Evolutionary conservation across 2,329 filamentous ascomycete genomes (phyloP).

Genomic region (Saccharata proteae): DNA sequence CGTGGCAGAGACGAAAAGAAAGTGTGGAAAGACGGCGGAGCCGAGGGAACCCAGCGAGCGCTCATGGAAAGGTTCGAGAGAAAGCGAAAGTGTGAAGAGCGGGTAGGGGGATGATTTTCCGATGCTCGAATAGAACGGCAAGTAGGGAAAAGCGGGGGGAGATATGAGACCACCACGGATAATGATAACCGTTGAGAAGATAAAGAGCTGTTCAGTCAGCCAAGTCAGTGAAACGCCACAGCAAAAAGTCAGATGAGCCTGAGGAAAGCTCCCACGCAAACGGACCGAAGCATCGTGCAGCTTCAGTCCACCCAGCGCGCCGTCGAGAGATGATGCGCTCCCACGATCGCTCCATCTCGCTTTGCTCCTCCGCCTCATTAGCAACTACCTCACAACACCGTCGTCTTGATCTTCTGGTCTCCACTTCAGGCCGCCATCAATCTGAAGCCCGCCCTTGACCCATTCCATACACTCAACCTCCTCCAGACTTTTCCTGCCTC

Average conservation of each 20-base stretch:
- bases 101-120: background rate
- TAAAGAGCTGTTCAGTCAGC: background rate
- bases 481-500: slow-evolving; percentile 58
- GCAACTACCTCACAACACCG: slow-evolving; percentile 7
- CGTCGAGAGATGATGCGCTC: background rate
- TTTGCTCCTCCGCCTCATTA: slow-evolving; percentile 8
- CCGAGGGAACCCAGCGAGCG: too few species aligned
- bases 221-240: background rate
- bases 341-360: too few species aligned
- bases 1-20: background rate
- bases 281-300: background rate
- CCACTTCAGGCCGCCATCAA: slow-evolving; percentile 46
- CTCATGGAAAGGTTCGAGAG: too few species aligned
- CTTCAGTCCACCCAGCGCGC: background rate
- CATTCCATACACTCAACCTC: slow-evolving; percentile 63
- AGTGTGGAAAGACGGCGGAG: too few species aligned
- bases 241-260: background rate
- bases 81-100: background rate
- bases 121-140: too few species aligned
- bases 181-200: background rate
- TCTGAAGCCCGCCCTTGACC: slow-evolving; percentile 61
- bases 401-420: slow-evolving; percentile 36
- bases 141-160: too few species aligned
- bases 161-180: too few species aligned
- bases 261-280: background rate